Evolutionary conservation across 1,284 basidiomycete genomes (phyloP).

Genomic region (Nidula niveotomentosa): DNA sequence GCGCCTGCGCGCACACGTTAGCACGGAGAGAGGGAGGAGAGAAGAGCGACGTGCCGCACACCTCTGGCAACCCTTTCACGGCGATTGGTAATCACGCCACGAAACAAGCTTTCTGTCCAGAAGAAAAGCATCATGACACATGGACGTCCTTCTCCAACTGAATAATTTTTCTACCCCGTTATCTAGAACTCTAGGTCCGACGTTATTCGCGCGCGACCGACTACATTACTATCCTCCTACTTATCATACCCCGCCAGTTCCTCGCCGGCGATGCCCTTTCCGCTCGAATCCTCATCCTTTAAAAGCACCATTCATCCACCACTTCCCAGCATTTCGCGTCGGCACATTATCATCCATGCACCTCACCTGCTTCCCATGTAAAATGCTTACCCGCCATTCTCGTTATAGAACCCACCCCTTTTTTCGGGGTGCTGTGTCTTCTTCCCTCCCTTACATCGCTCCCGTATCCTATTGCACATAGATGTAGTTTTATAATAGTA

Average conservation of each 20-base stretch:
- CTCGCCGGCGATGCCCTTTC: slow-evolving; percentile 6
- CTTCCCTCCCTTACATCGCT: background rate
- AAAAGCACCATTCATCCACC: background rate
- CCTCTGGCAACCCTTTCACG: background rate
- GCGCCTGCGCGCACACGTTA: slow-evolving; percentile 41
- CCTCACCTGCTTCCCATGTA: background rate
- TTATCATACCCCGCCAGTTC: slow-evolving; percentile 21
- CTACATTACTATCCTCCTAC: slow-evolving; percentile 23
- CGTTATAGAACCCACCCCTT: background rate
- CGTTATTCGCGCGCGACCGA: slow-evolving; percentile 9
- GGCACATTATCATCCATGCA: background rate
- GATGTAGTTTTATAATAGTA: slow-evolving; percentile 16
- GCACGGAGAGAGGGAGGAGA: background rate
- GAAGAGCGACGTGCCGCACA: background rate
- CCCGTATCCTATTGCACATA: slow-evolving; percentile 7
- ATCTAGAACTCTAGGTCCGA: background rate
- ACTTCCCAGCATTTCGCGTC: background rate
- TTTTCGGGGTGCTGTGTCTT: background rate
- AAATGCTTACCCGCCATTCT: background rate
- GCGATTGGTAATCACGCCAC: background rate
- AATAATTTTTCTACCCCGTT: slow-evolving; percentile 1
- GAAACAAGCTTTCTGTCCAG: background rate
- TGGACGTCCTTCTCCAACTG: background rate
- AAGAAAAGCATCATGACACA: slow-evolving; percentile 4
- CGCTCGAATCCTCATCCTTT: background rate